Evolutionary conservation across 768 basidiomycete species (phyloP).

Genomic region (Calocybe indica): DNA sequence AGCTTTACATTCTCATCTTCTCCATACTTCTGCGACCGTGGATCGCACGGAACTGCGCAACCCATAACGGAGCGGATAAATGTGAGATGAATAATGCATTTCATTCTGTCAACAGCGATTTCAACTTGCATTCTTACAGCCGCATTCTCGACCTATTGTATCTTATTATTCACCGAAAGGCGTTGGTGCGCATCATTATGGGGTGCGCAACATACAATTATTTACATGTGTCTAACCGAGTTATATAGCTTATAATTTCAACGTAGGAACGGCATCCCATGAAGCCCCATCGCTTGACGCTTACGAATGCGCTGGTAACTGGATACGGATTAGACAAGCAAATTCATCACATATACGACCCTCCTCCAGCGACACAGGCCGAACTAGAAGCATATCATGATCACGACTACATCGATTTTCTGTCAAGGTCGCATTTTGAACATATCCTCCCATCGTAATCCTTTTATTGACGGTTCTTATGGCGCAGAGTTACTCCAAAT

Average conservation of each 20-base stretch:
- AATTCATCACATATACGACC: slow-evolving; percentile 89
- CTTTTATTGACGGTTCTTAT: neutral
- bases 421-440: slow-evolving; percentile 56
- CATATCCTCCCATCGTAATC: neutral
- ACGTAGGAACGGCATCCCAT: slow-evolving; percentile 95
- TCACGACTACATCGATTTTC: slow-evolving; percentile 91
- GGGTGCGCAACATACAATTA: slow-evolving; percentile 46
- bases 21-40: slow-evolving; percentile 74
- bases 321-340: slow-evolving; percentile 95
- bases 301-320: slow-evolving; percentile 93
- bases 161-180: slow-evolving; percentile 96
- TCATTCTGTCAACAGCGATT: neutral
- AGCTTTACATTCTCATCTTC: slow-evolving; percentile 65
- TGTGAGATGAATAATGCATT: slow-evolving; percentile 32
- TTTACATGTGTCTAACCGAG: neutral
- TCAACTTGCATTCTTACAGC: slow-evolving; percentile 23
- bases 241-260: neutral
- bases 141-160: slow-evolving; percentile 85
- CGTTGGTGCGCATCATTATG: slow-evolving; percentile 95
- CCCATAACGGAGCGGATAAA: slow-evolving; percentile 78
- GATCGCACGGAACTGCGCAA: slow-evolving; percentile 61
- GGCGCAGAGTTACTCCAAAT: slow-evolving; percentile 69
- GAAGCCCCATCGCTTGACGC: slow-evolving; percentile 94
- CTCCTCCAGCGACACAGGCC: slow-evolving; percentile 79
- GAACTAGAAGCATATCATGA: slow-evolving; percentile 93